These are phyloP conservation scores for Chaetomium sp. DNA, from an alignment of 2,329 filamentous ascomycete genomes.

Conservation along the genomic window DNA sequence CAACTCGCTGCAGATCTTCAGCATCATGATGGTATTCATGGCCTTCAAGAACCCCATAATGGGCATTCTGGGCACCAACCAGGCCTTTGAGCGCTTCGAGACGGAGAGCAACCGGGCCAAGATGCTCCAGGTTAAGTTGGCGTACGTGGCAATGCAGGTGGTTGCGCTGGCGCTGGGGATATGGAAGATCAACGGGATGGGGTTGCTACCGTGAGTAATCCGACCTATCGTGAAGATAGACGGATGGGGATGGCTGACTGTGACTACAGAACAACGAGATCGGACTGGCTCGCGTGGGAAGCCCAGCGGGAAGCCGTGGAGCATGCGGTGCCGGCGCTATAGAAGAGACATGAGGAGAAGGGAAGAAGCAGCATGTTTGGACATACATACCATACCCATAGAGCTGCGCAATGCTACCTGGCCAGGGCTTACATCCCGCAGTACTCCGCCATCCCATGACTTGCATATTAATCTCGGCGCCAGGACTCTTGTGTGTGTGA, in stretches of 20 bases:
- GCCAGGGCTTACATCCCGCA: neutral
- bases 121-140: slow-evolving; percentile 80
- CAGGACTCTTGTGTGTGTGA: neutral
- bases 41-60: slow-evolving; percentile 95
- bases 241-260: slow-evolving; percentile 41
- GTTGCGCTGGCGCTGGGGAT: slow-evolving; percentile 81
- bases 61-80: slow-evolving; percentile 79
- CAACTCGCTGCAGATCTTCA: slow-evolving; percentile 97
- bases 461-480: neutral
- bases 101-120: slow-evolving; percentile 73
- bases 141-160: slow-evolving; percentile 86
- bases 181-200: slow-evolving; percentile 98
- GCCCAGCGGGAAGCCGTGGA: slow-evolving; percentile 69
- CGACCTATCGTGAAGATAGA: neutral
- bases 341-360: neutral
- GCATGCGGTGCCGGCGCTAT: slow-evolving; percentile 64
- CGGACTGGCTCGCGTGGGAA: slow-evolving; percentile 98
- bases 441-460: neutral
- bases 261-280: slow-evolving; percentile 75
- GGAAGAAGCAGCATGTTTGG: neutral
- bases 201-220: slow-evolving; percentile 76
- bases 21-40: slow-evolving; percentile 99
- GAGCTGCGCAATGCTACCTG: neutral
- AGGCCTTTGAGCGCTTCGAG: slow-evolving; percentile 89
- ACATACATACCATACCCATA: neutral